A percentile compares a stretch with the other conserved stretches of the same genome.
phyloP scores from a whole-genome alignment of 306 rosid genomes.

The Acacia melanoxylon region DNA sequence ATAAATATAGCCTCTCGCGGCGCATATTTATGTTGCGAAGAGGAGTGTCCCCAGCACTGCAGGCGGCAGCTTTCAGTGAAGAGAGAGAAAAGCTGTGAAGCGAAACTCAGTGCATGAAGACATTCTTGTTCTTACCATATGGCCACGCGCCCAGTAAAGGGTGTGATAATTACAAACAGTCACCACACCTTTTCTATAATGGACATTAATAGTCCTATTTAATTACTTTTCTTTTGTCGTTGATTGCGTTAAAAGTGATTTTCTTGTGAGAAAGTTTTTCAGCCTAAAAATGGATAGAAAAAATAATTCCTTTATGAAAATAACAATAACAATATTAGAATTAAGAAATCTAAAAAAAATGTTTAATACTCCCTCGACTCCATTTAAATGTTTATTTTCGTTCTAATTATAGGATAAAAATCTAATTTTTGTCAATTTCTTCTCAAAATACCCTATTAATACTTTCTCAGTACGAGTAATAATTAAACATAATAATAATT shows the following conservation, averaged over 20 bases:
- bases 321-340: not conserved
- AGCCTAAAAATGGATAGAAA: not conserved
- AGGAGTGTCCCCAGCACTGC: slow-evolving; percentile 50
- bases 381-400: too few relatives aligned
- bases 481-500: too few relatives aligned
- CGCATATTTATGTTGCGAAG: slow-evolving; percentile 46
- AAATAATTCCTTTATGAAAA: not conserved
- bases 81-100: slow-evolving; percentile 33
- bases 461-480: too few relatives aligned
- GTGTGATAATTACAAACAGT: not conserved
- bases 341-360: not conserved
- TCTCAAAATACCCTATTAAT: too few relatives aligned
- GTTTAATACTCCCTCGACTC: too few relatives aligned
- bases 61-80: slow-evolving; percentile 42
- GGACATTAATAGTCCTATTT: not conserved
- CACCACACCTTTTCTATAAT: not conserved
- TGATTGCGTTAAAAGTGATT: not conserved
- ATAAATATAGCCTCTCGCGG: slow-evolving; percentile 42
- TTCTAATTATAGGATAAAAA: too few relatives aligned
- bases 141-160: slow-evolving; percentile 33
- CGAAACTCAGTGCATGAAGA: slow-evolving; percentile 14
- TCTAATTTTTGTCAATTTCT: too few relatives aligned
- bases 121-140: slow-evolving; percentile 14
- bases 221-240: not conserved
- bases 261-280: not conserved